phyloP scores from a whole-genome alignment of 805 yeast species.

The Saccharomyces eubayanus region DNA sequence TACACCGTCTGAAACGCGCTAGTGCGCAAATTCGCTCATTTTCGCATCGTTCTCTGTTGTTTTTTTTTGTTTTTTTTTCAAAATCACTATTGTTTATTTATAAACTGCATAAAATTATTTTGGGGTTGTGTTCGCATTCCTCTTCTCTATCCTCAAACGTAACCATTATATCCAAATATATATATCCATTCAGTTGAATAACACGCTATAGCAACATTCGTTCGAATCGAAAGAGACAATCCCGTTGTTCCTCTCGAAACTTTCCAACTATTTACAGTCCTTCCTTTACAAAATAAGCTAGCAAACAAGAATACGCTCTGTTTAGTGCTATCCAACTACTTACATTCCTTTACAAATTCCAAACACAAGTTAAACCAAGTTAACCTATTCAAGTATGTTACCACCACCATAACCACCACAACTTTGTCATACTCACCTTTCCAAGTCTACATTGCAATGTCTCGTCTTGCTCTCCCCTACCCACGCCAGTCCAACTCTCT shows the following conservation, averaged over 20 bases:
- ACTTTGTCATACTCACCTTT: not conserved
- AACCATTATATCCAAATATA: not conserved
- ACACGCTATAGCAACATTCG: not conserved
- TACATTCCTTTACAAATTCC: conserved; percentile 11
- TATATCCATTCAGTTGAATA: not conserved
- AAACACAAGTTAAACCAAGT: not conserved
- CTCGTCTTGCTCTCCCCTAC: not conserved
- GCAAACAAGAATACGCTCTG: conserved; percentile 3
- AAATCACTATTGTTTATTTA: not conserved
- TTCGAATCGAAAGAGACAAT: not conserved
- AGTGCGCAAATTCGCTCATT: not conserved
- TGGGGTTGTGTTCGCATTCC: not conserved
- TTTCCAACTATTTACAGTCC: conserved; percentile 34
- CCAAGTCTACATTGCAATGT: not conserved
- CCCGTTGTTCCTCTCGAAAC: not conserved
- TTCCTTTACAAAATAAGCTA: conserved; percentile 9
- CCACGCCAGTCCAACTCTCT: not conserved
- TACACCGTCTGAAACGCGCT: not conserved
- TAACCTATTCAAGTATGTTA: not conserved
- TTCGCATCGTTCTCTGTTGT: not conserved
- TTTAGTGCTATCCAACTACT: conserved; percentile 13
- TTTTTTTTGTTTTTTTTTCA: not conserved
- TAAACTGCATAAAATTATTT: not conserved
- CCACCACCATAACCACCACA: not conserved
- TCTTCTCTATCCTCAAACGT: not conserved